These are phyloP conservation scores for Boletellus ananas DNA, from an alignment of 768 basidiomycete species.

Conservation along the genomic window DNA sequence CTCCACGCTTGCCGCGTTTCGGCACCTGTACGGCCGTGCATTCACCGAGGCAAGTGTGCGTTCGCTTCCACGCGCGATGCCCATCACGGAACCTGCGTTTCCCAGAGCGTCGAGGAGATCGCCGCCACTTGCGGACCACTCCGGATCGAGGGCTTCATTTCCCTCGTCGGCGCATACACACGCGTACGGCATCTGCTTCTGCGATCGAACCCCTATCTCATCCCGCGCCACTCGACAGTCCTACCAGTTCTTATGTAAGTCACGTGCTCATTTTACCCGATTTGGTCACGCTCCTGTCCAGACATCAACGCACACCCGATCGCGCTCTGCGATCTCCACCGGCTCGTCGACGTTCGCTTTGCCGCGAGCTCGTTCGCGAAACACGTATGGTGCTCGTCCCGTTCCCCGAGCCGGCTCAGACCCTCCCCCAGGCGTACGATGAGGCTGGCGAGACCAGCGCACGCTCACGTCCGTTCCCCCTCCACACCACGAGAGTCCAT, in stretches of 20 bases:
- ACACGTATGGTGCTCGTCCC: slow-evolving; percentile 44
- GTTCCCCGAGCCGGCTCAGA: slow-evolving; percentile 4
- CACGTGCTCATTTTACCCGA: not conserved
- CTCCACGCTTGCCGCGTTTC: slow-evolving; percentile 65
- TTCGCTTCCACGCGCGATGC: slow-evolving; percentile 5
- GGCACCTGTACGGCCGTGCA: slow-evolving; percentile 68
- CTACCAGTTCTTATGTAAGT: slow-evolving; percentile 85
- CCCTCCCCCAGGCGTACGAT: slow-evolving; percentile 56
- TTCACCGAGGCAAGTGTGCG: slow-evolving; percentile 55
- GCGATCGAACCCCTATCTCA: slow-evolving; percentile 18
- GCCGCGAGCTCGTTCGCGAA: slow-evolving; percentile 67
- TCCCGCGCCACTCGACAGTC: slow-evolving; percentile 42
- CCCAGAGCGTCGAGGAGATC: slow-evolving; percentile 68
- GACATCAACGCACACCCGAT: slow-evolving; percentile 80
- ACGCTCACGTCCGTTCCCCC: slow-evolving; percentile 15
- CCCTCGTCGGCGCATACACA: slow-evolving; percentile 67
- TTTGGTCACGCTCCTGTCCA: slow-evolving; percentile 28
- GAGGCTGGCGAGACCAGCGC: slow-evolving; percentile 52
- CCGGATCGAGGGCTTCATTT: slow-evolving; percentile 78
- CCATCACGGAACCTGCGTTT: slow-evolving; percentile 15
- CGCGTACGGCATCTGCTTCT: slow-evolving; percentile 47
- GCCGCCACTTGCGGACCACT: slow-evolving; percentile 45
- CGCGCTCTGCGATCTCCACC: slow-evolving; percentile 61
- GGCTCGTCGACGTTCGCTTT: slow-evolving; percentile 63
- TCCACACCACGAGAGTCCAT: slow-evolving; percentile 7